Percentiles rank a stretch among this genome's conserved stretches.
Conservation (phyloP, 495 filamentous ascomycete species). For the Hypoxylon intermedium region DNA sequence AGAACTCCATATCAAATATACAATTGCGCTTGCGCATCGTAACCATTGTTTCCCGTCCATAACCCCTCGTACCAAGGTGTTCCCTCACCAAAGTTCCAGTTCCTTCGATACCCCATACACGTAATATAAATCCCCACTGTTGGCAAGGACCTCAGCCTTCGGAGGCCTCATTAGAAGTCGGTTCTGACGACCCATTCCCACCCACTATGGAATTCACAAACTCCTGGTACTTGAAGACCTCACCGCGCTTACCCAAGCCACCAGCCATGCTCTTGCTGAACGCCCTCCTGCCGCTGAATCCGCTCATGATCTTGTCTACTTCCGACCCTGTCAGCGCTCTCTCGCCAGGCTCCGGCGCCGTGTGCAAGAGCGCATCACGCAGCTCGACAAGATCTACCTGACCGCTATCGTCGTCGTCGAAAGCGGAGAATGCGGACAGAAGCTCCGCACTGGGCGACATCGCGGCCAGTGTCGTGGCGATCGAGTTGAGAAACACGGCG, state of each 20-base stretch:
- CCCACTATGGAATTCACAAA: constrained; percentile 70
- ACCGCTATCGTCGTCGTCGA: constrained; percentile 94
- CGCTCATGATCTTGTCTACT: constrained; percentile 81
- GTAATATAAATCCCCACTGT: not conserved
- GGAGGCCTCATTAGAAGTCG: constrained; percentile 42
- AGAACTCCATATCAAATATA: no score
- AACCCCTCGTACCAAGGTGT: constrained; percentile 8
- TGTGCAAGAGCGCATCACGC: constrained; percentile 80
- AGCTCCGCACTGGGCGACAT: constrained; percentile 80
- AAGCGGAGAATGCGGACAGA: constrained; percentile 85
- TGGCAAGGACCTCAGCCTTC: constrained; percentile 40
- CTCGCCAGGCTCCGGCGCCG: constrained; percentile 76
- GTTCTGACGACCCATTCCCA: constrained; percentile 49
- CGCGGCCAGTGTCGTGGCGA: constrained; percentile 73
- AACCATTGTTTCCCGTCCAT: constrained; percentile 3
- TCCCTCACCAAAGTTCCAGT: not conserved
- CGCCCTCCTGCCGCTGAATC: constrained; percentile 81
- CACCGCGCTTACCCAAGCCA: constrained; percentile 62
- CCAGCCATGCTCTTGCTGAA: constrained; percentile 65
- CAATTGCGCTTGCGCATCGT: no score
- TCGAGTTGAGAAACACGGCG: constrained; percentile 78
- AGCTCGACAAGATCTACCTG: constrained; percentile 86
- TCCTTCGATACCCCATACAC: constrained; percentile 1
- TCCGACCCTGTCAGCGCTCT: constrained; percentile 71
- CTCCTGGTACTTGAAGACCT: constrained; percentile 80